A percentile compares a stretch with the other conserved stretches of the same genome.
Conservation (phyloP, 768 basidiomycete genomes). For the Pleurotus pulmonarius region DNA sequence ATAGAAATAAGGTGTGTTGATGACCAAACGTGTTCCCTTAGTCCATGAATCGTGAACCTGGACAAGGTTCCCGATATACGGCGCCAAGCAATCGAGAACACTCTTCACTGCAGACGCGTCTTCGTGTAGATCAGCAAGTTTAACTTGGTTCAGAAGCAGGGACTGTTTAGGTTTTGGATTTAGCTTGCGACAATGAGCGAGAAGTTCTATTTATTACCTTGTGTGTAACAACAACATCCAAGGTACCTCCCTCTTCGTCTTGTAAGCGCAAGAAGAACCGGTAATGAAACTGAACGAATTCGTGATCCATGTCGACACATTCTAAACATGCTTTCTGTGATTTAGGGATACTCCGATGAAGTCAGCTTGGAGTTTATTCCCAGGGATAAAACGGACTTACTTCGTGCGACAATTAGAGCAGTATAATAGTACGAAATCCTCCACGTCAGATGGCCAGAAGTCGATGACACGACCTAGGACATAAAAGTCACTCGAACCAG, state of each 20-base stretch:
- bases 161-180: conserved; percentile 26
- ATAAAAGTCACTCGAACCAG: conserved; percentile 34
- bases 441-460: conserved; percentile 49
- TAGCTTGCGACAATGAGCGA: background rate
- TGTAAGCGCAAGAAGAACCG: conserved; percentile 47
- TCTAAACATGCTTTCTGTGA: conserved; percentile 40
- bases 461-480: conserved; percentile 49
- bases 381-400: conserved; percentile 29
- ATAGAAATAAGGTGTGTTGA: conserved; percentile 1
- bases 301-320: conserved; percentile 52
- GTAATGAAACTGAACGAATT: conserved; percentile 45
- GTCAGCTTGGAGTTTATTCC: background rate
- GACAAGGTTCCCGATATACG: conserved; percentile 44
- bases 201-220: conserved; percentile 31
- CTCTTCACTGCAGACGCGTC: conserved; percentile 31
- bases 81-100: conserved; percentile 38
- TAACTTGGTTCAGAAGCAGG: conserved; percentile 38
- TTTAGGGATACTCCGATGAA: conserved; percentile 36
- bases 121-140: conserved; percentile 37
- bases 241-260: conserved; percentile 39
- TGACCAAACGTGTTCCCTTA: background rate
- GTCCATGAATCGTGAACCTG: conserved; percentile 28
- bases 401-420: conserved; percentile 51
- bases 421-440: conserved; percentile 41
- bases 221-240: conserved; percentile 42